Conservation (phyloP, 2,329 filamentous ascomycete species). For the Pseudopyrenochaeta lycopersici region DNA sequence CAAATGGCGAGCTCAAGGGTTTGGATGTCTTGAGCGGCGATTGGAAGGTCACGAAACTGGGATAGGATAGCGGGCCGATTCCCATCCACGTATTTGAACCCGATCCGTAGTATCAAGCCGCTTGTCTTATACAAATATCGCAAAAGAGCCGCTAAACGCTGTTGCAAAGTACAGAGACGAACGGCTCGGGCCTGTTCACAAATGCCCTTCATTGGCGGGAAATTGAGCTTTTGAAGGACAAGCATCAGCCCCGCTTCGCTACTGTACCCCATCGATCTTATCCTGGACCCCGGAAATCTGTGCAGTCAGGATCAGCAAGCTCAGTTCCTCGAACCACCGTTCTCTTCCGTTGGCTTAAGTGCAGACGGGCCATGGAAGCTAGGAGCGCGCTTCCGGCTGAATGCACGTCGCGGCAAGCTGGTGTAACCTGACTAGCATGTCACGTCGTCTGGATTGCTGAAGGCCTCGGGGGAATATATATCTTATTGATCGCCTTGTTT, state of each 20-base stretch:
- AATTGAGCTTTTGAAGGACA: conserved; percentile 19
- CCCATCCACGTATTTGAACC: background rate
- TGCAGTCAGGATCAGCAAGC: conserved; percentile 18
- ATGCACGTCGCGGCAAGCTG: conserved; percentile 17
- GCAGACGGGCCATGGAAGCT: conserved; percentile 25
- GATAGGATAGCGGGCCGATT: conserved; percentile 20
- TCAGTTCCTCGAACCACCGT: conserved; percentile 9
- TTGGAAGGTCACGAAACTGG: conserved; percentile 44
- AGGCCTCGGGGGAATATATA: conserved; percentile 14
- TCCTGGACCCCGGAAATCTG: conserved; percentile 23
- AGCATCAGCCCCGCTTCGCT: conserved; percentile 24
- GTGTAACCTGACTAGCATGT: conserved; percentile 18
- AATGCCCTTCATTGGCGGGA: conserved; percentile 30
- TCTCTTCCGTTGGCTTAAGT: background rate
- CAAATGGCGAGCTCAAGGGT: conserved; percentile 40
- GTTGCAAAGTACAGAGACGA: too few relatives aligned
- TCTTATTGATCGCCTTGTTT: background rate
- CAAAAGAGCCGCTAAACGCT: background rate
- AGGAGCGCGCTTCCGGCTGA: conserved; percentile 32
- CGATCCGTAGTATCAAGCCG: background rate
- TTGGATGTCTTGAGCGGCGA: conserved; percentile 41
- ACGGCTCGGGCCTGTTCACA: too few relatives aligned
- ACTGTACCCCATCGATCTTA: conserved; percentile 26
- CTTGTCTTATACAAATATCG: background rate
- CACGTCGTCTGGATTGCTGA: conserved; percentile 10